These are phyloP conservation scores for Aphanocladium album DNA, from an alignment of 2,329 filamentous ascomycete genomes.

Conservation along the genomic window DNA sequence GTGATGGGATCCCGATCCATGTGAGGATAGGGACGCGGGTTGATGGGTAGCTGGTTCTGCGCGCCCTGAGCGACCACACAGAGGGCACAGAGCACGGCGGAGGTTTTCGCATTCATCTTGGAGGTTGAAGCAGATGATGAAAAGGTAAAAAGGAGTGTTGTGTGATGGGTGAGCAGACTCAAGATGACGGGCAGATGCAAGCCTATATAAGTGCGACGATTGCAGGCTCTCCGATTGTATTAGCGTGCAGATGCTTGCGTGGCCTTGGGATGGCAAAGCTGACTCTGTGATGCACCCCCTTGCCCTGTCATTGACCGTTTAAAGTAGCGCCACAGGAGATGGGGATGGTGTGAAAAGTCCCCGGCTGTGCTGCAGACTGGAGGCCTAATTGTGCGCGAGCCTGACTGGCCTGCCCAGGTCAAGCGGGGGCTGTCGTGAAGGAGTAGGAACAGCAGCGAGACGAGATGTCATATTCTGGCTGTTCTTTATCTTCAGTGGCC, in stretches of 20 bases:
- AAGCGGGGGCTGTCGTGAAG: neutral
- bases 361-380: neutral
- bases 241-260: neutral
- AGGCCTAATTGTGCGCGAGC: neutral
- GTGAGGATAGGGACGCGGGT: neutral
- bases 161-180: neutral
- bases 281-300: neutral
- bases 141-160: neutral
- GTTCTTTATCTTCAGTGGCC: no score
- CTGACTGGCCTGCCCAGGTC: neutral
- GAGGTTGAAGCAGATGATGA: no score
- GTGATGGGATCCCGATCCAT: constrained; percentile 4
- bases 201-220: neutral
- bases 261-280: neutral
- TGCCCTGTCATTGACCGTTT: neutral
- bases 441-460: neutral
- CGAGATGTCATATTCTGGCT: neutral
- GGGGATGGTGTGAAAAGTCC: neutral
- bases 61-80: neutral
- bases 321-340: constrained; percentile 1
- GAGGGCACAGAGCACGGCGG: neutral
- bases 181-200: neutral
- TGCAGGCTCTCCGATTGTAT: neutral
- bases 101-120: constrained; percentile 3
- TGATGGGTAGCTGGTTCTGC: neutral